Evolutionary conservation across 768 basidiomycete species (phyloP), one percentile per base, ranked within the genome.

Genomic region (Rhodocollybia butyracea): DNA sequence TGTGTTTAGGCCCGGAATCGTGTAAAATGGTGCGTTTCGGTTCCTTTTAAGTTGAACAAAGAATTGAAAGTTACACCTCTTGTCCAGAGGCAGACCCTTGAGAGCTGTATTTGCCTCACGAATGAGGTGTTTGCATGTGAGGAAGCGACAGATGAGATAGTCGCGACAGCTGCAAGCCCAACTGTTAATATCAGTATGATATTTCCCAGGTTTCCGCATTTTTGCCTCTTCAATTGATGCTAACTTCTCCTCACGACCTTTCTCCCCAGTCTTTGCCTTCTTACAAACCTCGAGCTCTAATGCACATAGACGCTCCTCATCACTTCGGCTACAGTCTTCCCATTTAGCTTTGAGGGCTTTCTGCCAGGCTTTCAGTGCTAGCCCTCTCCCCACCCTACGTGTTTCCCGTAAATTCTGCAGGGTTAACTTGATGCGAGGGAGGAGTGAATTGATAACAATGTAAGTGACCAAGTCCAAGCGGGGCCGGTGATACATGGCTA

Each of bases 81-180:
- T n/a, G n/a, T n/a, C n/a, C n/a, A n/a, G n/a, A n/a, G n/a, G n/a
- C n/a, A n/a, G n/a, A n/a, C n/a, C n/a, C n/a, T n/a, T n/a, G n/a
- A n/a, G n/a, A n/a, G n/a, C n/a, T n/a, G n/a, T n/a, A n/a, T 56
- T 56, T 2, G 36, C 56, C 19, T 38, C 55, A 13, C 55, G 36
- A 15, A 59, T 45, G 32, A 59, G 51, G 39, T 59, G 59, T 34
- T 59, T 59, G 50, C 59, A 58, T 8, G 57, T 34, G 13, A 59
- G 51, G 26, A 58, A 59, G 6, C 57, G 57, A 38, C 59, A 58
- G 41, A 57, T 59, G 48, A 59, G 57, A 41, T 59, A 59, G 15
- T 24, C 22, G 15, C 48, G 58, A 50, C 63, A 64, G 54, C 57
- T 59, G 47, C 64, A 66, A 4, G 57, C 60, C 65, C 63, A 63